Evolutionary conservation across 202 grass and related monocot species (phyloP).

Genomic region (Schoenoplectus triqueter): DNA sequence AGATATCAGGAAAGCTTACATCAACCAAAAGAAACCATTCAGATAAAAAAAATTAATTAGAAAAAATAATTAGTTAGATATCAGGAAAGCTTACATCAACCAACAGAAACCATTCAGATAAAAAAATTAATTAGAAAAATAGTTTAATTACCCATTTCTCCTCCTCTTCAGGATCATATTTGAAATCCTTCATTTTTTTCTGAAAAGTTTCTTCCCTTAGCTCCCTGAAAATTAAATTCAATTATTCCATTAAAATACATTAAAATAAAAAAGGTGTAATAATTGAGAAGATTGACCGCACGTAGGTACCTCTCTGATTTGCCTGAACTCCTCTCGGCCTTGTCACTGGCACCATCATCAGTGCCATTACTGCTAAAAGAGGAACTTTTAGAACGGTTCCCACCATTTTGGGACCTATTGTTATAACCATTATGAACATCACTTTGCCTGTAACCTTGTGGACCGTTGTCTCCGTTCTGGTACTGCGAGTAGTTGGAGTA

Average conservation of each 20-base stretch:
- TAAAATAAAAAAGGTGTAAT: background rate
- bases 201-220: background rate
- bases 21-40: background rate
- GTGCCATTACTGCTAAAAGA: background rate
- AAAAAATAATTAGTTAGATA: too few species aligned
- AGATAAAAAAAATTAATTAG: background rate
- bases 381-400: background rate
- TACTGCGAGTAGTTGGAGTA: background rate
- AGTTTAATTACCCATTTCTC: background rate
- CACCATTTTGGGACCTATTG: constrained; percentile 20
- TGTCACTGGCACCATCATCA: constrained; percentile 26
- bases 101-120: background rate
- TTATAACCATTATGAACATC: background rate
- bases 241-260: background rate
- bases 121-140: background rate
- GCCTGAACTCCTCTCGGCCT: constrained; percentile 9
- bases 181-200: constrained; percentile 31
- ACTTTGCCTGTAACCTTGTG: background rate
- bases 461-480: background rate
- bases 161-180: constrained; percentile 26
- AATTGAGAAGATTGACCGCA: background rate
- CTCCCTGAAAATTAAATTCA: constrained; percentile 19
- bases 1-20: background rate
- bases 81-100: background rate
- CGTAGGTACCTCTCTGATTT: background rate